Evolutionary conservation across 73 alveolate genomes (phyloP), one percentile per base, ranked within the genome.

Genomic region (Effrenium voratum): DNA sequence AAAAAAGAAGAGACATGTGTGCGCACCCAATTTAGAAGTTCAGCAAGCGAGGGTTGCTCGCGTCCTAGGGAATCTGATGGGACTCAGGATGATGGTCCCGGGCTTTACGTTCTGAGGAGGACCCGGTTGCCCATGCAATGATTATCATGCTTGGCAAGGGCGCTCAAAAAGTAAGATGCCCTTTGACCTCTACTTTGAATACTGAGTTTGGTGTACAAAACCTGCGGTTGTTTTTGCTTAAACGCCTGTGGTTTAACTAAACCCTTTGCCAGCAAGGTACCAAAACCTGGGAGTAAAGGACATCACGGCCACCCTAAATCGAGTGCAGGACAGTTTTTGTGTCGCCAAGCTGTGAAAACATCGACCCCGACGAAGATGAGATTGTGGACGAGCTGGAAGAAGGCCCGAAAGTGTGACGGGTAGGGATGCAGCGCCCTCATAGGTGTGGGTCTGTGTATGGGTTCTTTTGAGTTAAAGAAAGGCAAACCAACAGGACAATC

Each of bases 241-340:
- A n/a, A n/a, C n/a, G n/a, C 46, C 52, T 73, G 6, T 6, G 83
- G 46, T 28, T 46, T n/a, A 13, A 26, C 34, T 38, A 3, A 55
- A 52, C 63, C 8, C 63, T 19, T 52, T 8, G 63, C 19, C 26
- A 8, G 63, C 63, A 8, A 12, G 63, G 63, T 12, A 52, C 19
- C 19, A 8, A 19, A 12, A 52, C 26, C 63, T 12, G 19, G 63
- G 19, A 12, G 63, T 12, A 8, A 52, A 52, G 63, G 8, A 12
- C 63, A 52, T 12, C 26, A 19, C 19, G 63, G 63, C 19, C 63
- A 12, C 63, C n/a, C n/a, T n/a, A n/a, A n/a, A n/a, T 12, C 19
- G 63, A 52, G 8, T 19, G 32, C 92, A 82, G 92, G 92, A 82
- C n/a, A 73, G 92, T 82, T 38, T 82, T 82, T 34, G 92, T 82